Base-by-base conservation (phyloP, 2,329 filamentous ascomycete genomes). In the Zelopaecilomyces penicillatus region DNA sequence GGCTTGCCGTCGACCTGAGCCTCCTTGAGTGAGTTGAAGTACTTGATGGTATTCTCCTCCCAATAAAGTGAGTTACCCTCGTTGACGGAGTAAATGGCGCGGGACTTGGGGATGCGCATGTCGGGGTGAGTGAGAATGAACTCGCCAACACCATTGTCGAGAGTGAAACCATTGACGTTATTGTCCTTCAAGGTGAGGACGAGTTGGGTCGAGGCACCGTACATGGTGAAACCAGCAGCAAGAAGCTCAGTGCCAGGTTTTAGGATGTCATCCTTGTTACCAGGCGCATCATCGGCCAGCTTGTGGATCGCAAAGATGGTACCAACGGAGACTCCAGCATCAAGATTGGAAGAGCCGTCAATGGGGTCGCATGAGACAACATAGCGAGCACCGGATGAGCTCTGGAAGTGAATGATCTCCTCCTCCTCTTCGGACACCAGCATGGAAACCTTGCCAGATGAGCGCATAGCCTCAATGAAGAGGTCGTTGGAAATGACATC, bases 141-240 rank as follows among this genome's bases (percentile, higher is more conserved):
- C 75, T 98, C 93, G 70, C 93, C 93, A 41, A 98, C 81, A 12
- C 89, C 87, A 65, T 87, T 94, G 72, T 98, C 93, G 59, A 98
- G 82, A 28, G 93, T 98, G 76, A 98, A 98, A 59, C 93, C 93
- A 69, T 97, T 96, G 68, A 98, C 93, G 50, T 71, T 78, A 52
- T 90, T 87, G 54, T 83, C 87, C 68, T 85, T 87, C 89, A 97
- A 96, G 55, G 93, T 98, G 62, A 98, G 85, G 59, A 98, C 93
- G 38, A 98, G 77, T 72, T 97, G 91, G 4, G 93, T 83, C 3
- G 90, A 96, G 55, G 93, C 93, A 61, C 93, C 93, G 70, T 98
- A 98, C 93, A 98, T 98, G 68, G 93, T 98, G 77, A 98, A 98
- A n/a, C 93, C 93, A 26, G 87, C 83, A 32, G 93, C 91, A 19